Conservation (phyloP, 768 basidiomycete genomes). For the Mycena maculata region DNA sequence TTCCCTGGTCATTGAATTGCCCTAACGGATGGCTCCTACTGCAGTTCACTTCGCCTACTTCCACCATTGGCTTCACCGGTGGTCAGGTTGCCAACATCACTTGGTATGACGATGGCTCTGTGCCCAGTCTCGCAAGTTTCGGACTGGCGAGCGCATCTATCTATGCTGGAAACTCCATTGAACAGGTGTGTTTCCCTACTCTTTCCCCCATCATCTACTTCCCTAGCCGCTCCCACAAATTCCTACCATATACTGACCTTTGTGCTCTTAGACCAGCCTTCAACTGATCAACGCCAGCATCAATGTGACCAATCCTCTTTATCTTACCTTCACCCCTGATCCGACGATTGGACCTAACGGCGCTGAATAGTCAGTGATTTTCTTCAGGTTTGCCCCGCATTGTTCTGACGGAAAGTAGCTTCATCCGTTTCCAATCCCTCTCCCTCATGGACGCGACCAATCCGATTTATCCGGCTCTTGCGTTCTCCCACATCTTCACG, state of each 20-base stretch:
- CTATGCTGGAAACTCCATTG: conserved; percentile 68
- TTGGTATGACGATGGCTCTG: conserved; percentile 68
- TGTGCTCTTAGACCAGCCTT: conserved; percentile 58
- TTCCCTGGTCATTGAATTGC: not conserved
- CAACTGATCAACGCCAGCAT: conserved; percentile 61
- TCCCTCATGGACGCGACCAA: conserved; percentile 61
- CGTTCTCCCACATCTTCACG: conserved; percentile 86
- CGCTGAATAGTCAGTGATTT: conserved; percentile 61
- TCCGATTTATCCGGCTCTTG: conserved; percentile 67
- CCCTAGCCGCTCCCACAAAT: not conserved
- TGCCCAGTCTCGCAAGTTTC: conserved; percentile 63
- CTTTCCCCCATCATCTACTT: not conserved
- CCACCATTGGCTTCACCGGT: conserved; percentile 57
- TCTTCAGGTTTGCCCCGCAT: not conserved
- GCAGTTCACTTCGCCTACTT: conserved; percentile 70
- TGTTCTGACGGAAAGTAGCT: conserved; percentile 58
- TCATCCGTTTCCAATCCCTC: conserved; percentile 80
- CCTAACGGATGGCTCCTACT: conserved; percentile 5
- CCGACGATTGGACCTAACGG: conserved; percentile 65
- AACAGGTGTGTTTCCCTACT: conserved; percentile 62
- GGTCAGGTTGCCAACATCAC: conserved; percentile 61
- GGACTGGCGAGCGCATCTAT: conserved; percentile 66
- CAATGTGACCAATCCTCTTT: conserved; percentile 62
- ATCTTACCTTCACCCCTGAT: conserved; percentile 64
- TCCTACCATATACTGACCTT: not conserved